Conservation (phyloP, 345 rosid species). For the Dovyalis caffra region DNA sequence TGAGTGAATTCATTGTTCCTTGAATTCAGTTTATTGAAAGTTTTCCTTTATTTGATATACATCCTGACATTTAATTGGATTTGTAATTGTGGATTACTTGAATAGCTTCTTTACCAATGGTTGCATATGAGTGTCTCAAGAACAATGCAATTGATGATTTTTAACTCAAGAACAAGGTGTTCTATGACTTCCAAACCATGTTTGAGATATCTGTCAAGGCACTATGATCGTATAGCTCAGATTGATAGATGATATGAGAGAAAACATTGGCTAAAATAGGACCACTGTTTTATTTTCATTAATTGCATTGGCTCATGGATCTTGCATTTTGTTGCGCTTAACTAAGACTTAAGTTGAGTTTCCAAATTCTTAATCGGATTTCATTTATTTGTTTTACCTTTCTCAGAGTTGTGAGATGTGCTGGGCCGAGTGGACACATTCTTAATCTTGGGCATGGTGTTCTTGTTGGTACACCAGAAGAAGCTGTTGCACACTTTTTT, state of each 20-base stretch:
- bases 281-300: not conserved
- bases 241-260: not conserved
- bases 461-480: constrained; percentile 92
- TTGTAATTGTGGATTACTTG: not conserved
- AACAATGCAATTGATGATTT: not conserved
- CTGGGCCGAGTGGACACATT: constrained; percentile 82
- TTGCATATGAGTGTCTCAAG: not conserved
- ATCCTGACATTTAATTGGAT: not conserved
- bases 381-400: constrained; percentile 4
- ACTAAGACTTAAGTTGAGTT: not conserved
- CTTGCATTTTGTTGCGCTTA: not conserved
- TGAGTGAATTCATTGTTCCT: not conserved
- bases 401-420: constrained; percentile 77
- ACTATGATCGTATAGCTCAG: not conserved
- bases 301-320: constrained; percentile 7
- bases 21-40: not conserved
- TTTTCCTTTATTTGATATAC: not conserved
- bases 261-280: not conserved
- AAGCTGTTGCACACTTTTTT: constrained; percentile 91
- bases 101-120: constrained; percentile 1
- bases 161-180: not conserved
- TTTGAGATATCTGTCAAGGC: not conserved
- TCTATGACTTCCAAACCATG: not conserved
- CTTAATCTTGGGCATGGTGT: constrained; percentile 92
- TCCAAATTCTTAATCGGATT: not conserved